These are phyloP conservation scores for Wickerhamiella musiphila DNA, from an alignment of 805 yeast species.

Conservation along the genomic window DNA sequence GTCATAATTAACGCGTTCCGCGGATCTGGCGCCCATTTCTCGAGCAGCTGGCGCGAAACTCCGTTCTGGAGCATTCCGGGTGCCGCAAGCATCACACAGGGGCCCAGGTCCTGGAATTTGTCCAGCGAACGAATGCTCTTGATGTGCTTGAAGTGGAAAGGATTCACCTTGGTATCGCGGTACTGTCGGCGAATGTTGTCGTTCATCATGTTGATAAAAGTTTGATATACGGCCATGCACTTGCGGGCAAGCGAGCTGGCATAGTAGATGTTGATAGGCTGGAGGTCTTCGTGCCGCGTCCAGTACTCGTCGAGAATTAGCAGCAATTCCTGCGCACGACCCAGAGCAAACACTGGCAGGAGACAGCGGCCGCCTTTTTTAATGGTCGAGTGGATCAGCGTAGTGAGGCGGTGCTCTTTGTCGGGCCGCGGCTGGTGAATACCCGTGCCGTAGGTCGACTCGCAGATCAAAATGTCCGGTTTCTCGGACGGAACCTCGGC, in stretches of 20 bases:
- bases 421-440: conserved; percentile 83
- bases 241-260: conserved; percentile 88
- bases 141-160: conserved; percentile 77
- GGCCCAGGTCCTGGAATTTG: conserved; percentile 79
- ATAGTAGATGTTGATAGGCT: conserved; percentile 66
- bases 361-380: conserved; percentile 80
- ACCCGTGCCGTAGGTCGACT: conserved; percentile 95
- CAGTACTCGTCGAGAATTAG: conserved; percentile 89
- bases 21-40: conserved; percentile 95
- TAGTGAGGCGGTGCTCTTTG: conserved; percentile 67
- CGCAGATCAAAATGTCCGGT: conserved; percentile 84
- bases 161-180: conserved; percentile 66
- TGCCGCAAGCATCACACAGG: conserved; percentile 88
- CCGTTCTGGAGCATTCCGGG: conserved; percentile 99
- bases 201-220: conserved; percentile 95
- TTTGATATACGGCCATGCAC: conserved; percentile 94
- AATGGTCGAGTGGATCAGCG: conserved; percentile 66
- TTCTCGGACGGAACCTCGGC: conserved; percentile 76
- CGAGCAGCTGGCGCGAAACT: conserved; percentile 74
- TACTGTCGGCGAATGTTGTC: conserved; percentile 64
- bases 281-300: conserved; percentile 67
- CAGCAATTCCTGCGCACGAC: conserved; percentile 88
- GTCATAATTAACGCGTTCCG: conserved; percentile 76
- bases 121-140: conserved; percentile 66
- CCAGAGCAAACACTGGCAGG: conserved; percentile 89